A percentile compares a stretch with the other conserved stretches of the same genome.
These are phyloP conservation scores for Phtheirospermum japonicum DNA, from an alignment of 257 asterid species.

Conservation along the genomic window DNA sequence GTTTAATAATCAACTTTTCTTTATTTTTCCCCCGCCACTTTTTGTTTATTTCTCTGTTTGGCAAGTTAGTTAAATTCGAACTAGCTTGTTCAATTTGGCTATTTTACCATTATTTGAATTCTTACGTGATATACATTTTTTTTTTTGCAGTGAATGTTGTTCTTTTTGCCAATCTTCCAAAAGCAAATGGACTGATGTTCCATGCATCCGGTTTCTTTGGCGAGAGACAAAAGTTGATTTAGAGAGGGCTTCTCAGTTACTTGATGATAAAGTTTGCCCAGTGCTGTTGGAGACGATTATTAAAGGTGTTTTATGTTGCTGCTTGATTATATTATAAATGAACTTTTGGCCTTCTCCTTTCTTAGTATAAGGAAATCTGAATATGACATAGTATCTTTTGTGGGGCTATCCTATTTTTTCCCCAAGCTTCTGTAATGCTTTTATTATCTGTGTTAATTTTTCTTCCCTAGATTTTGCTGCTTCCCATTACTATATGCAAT, in stretches of 20 bases:
- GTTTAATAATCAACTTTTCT: too few relatives aligned
- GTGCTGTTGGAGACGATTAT: slow-evolving; percentile 72
- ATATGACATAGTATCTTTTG: background rate
- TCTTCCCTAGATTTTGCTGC: slow-evolving; percentile 3
- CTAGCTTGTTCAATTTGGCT: too few relatives aligned
- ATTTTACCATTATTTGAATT: too few relatives aligned
- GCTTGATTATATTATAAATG: slow-evolving; percentile 18
- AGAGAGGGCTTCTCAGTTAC: slow-evolving; percentile 58
- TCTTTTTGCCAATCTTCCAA: slow-evolving; percentile 53
- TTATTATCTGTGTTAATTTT: slow-evolving; percentile 15
- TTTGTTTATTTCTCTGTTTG: too few relatives aligned
- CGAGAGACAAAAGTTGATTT: slow-evolving; percentile 47
- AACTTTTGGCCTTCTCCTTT: slow-evolving; percentile 8
- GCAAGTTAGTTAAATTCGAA: too few relatives aligned
- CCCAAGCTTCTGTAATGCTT: slow-evolving; percentile 12
- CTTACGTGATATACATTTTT: background rate
- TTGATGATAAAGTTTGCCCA: slow-evolving; percentile 75
- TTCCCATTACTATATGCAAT: slow-evolving; percentile 4
- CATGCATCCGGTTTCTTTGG: slow-evolving; percentile 78
- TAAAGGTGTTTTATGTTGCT: slow-evolving; percentile 56
- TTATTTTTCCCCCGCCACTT: too few relatives aligned
- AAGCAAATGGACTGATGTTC: slow-evolving; percentile 45
- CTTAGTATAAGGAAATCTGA: background rate
- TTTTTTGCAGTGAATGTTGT: slow-evolving; percentile 68
- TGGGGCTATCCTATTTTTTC: background rate